Base-by-base conservation (phyloP, 1,139 yeast genomes). In the Diutina ranongensis region DNA sequence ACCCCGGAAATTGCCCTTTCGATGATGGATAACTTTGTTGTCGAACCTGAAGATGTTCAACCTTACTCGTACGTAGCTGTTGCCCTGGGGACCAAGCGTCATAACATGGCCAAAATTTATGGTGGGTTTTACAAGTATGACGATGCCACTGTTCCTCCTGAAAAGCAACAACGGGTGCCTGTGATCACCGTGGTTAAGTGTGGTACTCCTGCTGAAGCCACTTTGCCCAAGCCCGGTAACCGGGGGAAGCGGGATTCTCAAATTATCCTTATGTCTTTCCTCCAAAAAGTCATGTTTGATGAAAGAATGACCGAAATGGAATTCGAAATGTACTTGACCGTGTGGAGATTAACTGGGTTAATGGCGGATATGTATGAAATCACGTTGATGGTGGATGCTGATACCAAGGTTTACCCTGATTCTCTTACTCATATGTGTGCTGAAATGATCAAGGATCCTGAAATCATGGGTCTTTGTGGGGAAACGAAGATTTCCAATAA, bases 231-330 rank as follows among this genome's bases (percentile, higher is more conserved):
- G 58, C 97, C 97, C 12, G 98, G 98, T 56, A 92, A 92, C 63
- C 80, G 98, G 70, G 98, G 98, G 65, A 92, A 92, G 63, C 85
- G 98, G 66, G 98, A 92, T 63, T 87, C 97, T 21, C 98, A 92
- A 63, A 82, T 92, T 51, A 83, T 92, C 51, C 69, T 92, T 56
- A 92, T 92, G 98, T 79, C 92, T 1, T 89, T 89, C 63, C 71
- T 92, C 57, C 97, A 89, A 65, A 83, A 81, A 55, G 79, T 89
- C 21, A 86, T 92, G 63, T 92, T 89, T 63, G 95, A 92, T 61
- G 97, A 92, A 64, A 82, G 97, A 68, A 92, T 92, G 97, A 85
- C 97, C 2, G 87, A 84, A 55, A 76, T 92, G 50, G 97, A 92
- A 55, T 88, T 77, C 57, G 95, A 85, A 59, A 71, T 92, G 56